Conservation (phyloP, 306 rosid genomes). For the Cicer judaicum region DNA sequence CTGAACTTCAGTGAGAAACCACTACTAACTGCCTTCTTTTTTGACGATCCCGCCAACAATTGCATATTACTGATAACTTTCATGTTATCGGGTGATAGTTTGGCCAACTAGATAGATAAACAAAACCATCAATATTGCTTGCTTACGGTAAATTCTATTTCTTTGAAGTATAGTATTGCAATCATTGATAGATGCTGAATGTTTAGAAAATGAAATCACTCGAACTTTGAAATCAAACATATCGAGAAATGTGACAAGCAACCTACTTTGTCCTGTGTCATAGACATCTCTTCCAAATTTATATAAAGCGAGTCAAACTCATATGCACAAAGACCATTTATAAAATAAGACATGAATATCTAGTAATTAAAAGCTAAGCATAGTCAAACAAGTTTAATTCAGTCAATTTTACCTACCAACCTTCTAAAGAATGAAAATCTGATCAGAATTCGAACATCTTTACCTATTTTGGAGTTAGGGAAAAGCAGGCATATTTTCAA, state of each 20-base stretch:
- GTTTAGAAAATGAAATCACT: conserved; percentile 20
- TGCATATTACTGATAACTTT: conserved; percentile 80
- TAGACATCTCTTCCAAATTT: conserved; percentile 28
- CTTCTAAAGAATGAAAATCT: conserved; percentile 29
- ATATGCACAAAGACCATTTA: conserved; percentile 4
- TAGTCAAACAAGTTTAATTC: conserved; percentile 7
- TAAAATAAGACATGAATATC: conserved; percentile 13
- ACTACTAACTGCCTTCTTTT: conserved; percentile 49
- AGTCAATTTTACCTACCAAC: conserved; percentile 19
- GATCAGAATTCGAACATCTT: conserved; percentile 26
- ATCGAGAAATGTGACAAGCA: background rate
- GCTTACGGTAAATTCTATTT: background rate
- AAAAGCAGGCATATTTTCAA: conserved; percentile 20
- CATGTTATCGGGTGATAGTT: conserved; percentile 80
- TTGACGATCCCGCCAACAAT: conserved; percentile 64
- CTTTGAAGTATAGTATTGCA: background rate
- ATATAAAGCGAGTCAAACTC: conserved; percentile 16
- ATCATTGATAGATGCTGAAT: conserved; percentile 1
- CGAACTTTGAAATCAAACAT: conserved; percentile 12
- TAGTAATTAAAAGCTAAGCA: background rate
- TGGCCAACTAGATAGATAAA: conserved; percentile 71
- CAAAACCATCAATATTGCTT: conserved; percentile 32
- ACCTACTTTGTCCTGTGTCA: conserved; percentile 7
- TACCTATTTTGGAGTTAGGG: background rate
- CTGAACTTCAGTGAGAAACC: conserved; percentile 86